phyloP scores from a whole-genome alignment of 305 asterid species.

The Fraxinus albicans region DNA sequence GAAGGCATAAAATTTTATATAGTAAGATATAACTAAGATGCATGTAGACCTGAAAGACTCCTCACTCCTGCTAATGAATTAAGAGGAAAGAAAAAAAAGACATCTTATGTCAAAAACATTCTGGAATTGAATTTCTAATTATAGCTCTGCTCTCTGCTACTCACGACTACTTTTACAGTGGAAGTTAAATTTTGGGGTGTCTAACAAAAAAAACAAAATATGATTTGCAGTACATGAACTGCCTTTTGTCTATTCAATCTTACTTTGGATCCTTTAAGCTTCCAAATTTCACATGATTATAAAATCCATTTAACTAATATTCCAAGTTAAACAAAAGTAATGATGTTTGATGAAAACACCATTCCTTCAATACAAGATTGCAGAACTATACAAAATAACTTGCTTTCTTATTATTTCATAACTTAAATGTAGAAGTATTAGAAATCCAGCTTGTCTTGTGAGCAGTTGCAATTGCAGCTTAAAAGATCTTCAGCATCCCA shows the following conservation, averaged over 20 bases:
- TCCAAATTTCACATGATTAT: background rate
- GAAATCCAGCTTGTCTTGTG: background rate
- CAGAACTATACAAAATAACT: background rate
- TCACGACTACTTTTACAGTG: background rate
- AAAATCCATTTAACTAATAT: background rate
- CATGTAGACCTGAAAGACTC: conserved; percentile 19
- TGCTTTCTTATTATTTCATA: background rate
- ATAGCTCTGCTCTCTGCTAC: background rate
- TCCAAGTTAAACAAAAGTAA: background rate
- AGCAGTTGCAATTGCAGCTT: background rate
- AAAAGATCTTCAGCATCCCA: background rate
- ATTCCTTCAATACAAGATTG: background rate
- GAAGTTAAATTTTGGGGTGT: background rate
- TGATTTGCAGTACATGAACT: background rate
- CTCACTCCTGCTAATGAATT: background rate
- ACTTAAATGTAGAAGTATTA: background rate
- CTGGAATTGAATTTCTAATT: background rate
- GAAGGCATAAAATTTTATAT: conserved; percentile 15
- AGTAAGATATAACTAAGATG: background rate
- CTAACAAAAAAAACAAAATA: background rate
- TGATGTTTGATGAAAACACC: background rate
- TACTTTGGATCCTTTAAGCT: background rate
- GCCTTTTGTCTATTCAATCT: background rate
- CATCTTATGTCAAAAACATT: background rate
- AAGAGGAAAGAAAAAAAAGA: conserved; percentile 8